Evolutionary conservation across 352 stramenopile genomes (phyloP), one percentile per base, ranked within the genome.

Genomic region (Globisporangium uncinulatum): DNA sequence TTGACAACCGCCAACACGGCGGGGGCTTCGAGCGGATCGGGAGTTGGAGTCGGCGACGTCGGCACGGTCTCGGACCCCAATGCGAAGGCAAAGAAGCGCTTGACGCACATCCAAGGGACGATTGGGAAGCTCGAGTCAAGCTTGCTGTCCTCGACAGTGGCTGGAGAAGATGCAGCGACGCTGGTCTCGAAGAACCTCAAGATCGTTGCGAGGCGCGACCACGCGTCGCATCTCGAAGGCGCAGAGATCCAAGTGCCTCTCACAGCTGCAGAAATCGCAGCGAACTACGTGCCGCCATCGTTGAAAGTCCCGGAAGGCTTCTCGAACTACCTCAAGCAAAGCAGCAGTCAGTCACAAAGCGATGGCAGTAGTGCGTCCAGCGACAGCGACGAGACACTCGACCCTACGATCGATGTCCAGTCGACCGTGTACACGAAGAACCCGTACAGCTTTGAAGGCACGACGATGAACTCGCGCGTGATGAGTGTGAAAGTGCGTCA

Each of bases 341-440:
- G 41, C 44, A 21, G 46, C n/a, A 59, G 65, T 43, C 42, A 59
- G 53, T n/a, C 9, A 20, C 19, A 46, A 24, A 19, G 14, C 43
- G 51, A 51, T 59, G 43, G 36, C 21, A 58, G 49, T 17, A 34
- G 14, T 9, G 54, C n/a, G 7, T 31, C 67, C 5, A 51, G n/a
- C 4, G 51, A 42, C 0, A 54, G 58, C 7, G 71, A 71, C 54
- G 59, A 64, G 29, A 45, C 7, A 0, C 52, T 57, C 1, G 74
- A 85, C n/a, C 71, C 71, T 3, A 68, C 66, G 2, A 63, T 87
- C 10, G 77, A 87, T 48, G 60, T 87, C n/a, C 77, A 86, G 48
- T 85, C 77, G 7, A 84, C 72, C 24, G 50, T 81, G 14, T 87
- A 75, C 53, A 75, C 77, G 0, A 87, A 86, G 63, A 87, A 87